Percentiles rank a stretch among this genome's conserved stretches.
These are phyloP conservation scores for Calonectria montana DNA, from an alignment of 2,329 filamentous ascomycete genomes.

Conservation along the genomic window DNA sequence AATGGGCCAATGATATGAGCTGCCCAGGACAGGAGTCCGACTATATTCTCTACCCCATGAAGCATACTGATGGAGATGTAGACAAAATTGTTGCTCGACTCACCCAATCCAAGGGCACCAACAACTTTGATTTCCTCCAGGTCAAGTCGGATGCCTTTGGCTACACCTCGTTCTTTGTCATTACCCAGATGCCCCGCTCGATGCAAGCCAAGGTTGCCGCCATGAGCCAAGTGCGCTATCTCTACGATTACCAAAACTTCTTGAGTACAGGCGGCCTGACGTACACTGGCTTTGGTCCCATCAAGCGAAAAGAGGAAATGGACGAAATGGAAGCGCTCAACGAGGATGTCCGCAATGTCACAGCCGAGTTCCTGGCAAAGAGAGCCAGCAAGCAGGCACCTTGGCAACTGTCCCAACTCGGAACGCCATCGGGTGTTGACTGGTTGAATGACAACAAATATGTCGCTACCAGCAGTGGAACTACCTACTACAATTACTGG, in stretches of 20 bases:
- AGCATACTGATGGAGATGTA: background rate
- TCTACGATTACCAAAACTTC: conserved; percentile 14
- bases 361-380: background rate
- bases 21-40: conserved; percentile 1
- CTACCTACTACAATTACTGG: background rate
- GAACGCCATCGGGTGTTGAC: background rate
- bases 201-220: background rate
- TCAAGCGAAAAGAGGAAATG: background rate
- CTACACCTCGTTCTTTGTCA: background rate
- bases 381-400: background rate
- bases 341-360: background rate
- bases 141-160: background rate
- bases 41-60: background rate
- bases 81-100: background rate
- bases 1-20: conserved; percentile 4
- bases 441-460: background rate
- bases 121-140: background rate
- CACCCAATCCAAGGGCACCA: background rate
- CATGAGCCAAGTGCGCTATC: conserved; percentile 2
- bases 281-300: background rate
- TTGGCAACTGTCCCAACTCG: background rate
- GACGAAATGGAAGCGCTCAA: background rate
- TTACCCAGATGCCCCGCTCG: background rate
- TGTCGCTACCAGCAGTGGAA: background rate
- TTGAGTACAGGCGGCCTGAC: background rate